Conservation (phyloP, 192 early-diverging fungal species). For the Gonapodya prolifera region DNA sequence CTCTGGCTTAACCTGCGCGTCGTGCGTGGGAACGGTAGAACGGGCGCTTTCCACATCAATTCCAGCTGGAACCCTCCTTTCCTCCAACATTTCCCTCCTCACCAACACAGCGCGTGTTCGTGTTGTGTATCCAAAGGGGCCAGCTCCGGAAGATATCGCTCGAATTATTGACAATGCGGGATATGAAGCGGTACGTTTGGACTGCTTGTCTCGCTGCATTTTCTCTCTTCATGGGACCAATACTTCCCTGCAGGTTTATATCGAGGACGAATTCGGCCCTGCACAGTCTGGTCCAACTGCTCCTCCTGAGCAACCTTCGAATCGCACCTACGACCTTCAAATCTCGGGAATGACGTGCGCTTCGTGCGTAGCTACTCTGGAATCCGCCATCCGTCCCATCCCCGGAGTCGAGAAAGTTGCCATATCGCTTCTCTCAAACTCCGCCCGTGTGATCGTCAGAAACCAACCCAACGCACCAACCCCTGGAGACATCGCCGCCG, state of each 20-base stretch:
- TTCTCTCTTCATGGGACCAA: background rate
- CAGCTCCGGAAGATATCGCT: slow-evolving; percentile 15
- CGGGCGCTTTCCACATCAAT: slow-evolving; percentile 25
- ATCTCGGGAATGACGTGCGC: background rate
- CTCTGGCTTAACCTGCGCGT: slow-evolving; percentile 74
- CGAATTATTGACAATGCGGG: slow-evolving; percentile 57
- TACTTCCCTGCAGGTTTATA: background rate
- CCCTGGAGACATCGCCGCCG: too few relatives aligned
- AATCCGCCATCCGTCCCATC: slow-evolving; percentile 23
- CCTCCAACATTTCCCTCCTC: slow-evolving; percentile 40
- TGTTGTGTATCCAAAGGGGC: slow-evolving; percentile 25
- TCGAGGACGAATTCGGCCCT: slow-evolving; percentile 9
- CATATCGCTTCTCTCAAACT: slow-evolving; percentile 22
- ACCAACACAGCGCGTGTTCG: slow-evolving; percentile 39
- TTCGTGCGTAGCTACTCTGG: slow-evolving; percentile 59
- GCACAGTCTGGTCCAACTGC: background rate
- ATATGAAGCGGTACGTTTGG: slow-evolving; percentile 45
- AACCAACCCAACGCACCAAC: too few relatives aligned
- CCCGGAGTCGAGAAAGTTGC: slow-evolving; percentile 33
- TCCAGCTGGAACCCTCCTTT: slow-evolving; percentile 31
- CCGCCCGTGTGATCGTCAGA: slow-evolving; percentile 6
- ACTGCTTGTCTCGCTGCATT: slow-evolving; percentile 2
- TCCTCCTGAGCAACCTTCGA: background rate
- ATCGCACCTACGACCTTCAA: slow-evolving; percentile 6
- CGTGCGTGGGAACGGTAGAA: slow-evolving; percentile 66